Evolutionary conservation across 208 protist species (phyloP).

Genomic region (Trypanosoma rangeli): DNA sequence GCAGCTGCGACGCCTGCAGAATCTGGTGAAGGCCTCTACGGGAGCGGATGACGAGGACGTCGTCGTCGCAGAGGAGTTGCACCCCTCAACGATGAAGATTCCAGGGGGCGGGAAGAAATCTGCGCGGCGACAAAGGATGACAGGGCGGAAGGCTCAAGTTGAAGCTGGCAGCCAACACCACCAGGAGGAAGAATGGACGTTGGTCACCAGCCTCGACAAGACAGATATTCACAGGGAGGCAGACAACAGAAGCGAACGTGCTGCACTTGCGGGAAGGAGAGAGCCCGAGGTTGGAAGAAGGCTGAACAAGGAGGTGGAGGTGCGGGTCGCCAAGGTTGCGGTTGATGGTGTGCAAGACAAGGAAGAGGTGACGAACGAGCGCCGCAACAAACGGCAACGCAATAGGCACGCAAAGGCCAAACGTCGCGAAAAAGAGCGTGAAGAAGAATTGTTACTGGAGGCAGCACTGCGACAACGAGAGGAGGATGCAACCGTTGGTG

Average conservation of each 20-base stretch:
- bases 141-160: constrained; percentile 16
- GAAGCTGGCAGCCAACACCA: background rate
- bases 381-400: constrained; percentile 37
- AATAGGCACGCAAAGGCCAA: constrained; percentile 32
- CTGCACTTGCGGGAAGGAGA: background rate
- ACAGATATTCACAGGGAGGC: background rate
- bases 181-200: background rate
- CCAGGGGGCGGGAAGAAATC: constrained; percentile 5
- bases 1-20: constrained; percentile 76
- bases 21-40: constrained; percentile 69
- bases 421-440: constrained; percentile 40
- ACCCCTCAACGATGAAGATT: constrained; percentile 20
- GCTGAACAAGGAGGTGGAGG: constrained; percentile 14
- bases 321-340: background rate
- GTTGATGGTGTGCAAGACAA: background rate
- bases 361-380: background rate
- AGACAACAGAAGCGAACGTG: background rate
- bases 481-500: constrained; percentile 12
- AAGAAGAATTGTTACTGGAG: constrained; percentile 79
- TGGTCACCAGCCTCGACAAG: background rate
- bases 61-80: constrained; percentile 16
- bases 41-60: constrained; percentile 54
- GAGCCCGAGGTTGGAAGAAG: background rate
- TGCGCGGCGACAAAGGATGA: background rate
- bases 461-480: constrained; percentile 41